Percentiles rank a stretch among this genome's conserved stretches.
Conservation (phyloP, 176 grass and related monocot genomes). For the Hsuehochloa calcarea region DNA sequence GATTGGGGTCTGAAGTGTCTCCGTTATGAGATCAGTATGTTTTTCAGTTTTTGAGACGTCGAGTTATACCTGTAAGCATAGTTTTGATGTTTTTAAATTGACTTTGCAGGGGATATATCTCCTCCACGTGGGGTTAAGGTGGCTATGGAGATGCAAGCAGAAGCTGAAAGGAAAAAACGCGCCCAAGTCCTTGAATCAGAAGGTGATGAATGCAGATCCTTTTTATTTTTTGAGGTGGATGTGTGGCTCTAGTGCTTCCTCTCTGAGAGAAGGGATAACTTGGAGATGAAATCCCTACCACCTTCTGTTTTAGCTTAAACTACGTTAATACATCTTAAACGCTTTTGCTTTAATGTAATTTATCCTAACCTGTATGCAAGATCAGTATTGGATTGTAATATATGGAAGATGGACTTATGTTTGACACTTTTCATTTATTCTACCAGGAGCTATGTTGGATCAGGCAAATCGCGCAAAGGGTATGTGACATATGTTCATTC, state of each 20-base stretch:
- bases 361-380: background rate
- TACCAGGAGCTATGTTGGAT: slow-evolving; percentile 76
- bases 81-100: slow-evolving; percentile 13
- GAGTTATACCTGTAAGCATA: background rate
- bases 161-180: slow-evolving; percentile 94
- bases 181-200: slow-evolving; percentile 96
- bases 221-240: background rate
- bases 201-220: slow-evolving; percentile 46
- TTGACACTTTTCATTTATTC: slow-evolving; percentile 20
- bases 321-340: slow-evolving; percentile 18
- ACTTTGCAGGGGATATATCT: slow-evolving; percentile 76
- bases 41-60: background rate
- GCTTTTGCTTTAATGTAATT: slow-evolving; percentile 24
- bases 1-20: slow-evolving; percentile 93
- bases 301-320: slow-evolving; percentile 19
- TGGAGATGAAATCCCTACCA: background rate
- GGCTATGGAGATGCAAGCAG: slow-evolving; percentile 99
- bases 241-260: background rate
- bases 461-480: slow-evolving; percentile 90
- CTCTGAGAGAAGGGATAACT: background rate
- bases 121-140: slow-evolving; percentile 76
- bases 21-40: slow-evolving; percentile 94
- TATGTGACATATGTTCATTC: slow-evolving; percentile 34
- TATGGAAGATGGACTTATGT: background rate
- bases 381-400: background rate